Percentiles rank a stretch among this genome's conserved stretches.
These are phyloP conservation scores for Trypanosoma lewisi DNA, from an alignment of 208 protist genomes.

Conservation along the genomic window DNA sequence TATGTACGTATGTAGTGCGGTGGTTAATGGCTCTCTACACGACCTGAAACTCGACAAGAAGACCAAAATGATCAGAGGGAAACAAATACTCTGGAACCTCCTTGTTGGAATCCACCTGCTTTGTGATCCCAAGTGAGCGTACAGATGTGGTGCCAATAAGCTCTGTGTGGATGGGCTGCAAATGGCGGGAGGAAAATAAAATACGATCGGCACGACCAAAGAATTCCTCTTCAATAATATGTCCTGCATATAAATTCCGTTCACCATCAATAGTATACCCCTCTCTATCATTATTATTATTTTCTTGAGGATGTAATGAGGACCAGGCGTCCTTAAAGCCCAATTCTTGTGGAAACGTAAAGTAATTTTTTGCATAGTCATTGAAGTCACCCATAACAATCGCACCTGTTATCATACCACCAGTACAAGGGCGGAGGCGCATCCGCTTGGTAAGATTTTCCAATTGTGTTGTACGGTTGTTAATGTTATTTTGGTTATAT, in stretches of 20 bases:
- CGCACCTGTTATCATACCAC: constrained; percentile 5
- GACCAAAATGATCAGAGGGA: constrained; percentile 59
- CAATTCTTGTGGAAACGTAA: constrained; percentile 34
- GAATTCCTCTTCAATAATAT: constrained; percentile 64
- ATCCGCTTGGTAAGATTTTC: constrained; percentile 39
- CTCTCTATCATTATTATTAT: constrained; percentile 22
- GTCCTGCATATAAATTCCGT: constrained; percentile 38
- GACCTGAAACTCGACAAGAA: constrained; percentile 52
- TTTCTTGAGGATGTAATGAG: constrained; percentile 29
- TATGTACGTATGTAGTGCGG: not conserved
- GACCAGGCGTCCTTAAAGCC: constrained; percentile 54
- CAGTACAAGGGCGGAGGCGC: constrained; percentile 7
- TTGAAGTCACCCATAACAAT: constrained; percentile 65
- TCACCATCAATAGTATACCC: constrained; percentile 60
- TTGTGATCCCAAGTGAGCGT: constrained; percentile 25
- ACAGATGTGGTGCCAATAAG: constrained; percentile 49
- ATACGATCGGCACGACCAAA: constrained; percentile 58
- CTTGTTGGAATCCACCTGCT: constrained; percentile 36
- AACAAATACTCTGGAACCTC: constrained; percentile 50
- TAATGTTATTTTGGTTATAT: constrained; percentile 49
- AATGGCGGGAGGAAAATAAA: constrained; percentile 33
- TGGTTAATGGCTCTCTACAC: constrained; percentile 20
- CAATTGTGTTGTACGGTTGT: constrained; percentile 44
- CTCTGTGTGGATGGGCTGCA: constrained; percentile 44
- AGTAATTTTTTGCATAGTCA: constrained; percentile 40